Percentiles rank a stretch among this genome's conserved stretches.
Evolutionary conservation across 352 stramenopile species (phyloP).

Genomic region (Pythium oligandrum): DNA sequence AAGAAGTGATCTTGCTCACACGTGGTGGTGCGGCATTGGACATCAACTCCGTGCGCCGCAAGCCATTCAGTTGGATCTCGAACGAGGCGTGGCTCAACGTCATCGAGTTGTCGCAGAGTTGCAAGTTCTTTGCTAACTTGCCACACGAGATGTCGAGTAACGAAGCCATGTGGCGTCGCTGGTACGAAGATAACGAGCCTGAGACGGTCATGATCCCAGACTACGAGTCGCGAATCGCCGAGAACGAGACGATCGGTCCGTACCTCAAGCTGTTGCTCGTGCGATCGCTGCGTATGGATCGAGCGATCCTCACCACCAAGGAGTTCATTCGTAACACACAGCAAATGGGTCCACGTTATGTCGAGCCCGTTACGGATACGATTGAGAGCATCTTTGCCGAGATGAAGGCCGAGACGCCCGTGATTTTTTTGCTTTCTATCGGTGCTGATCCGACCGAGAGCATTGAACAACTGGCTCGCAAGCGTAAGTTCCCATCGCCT

Average conservation of each 20-base stretch:
- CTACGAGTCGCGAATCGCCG: slow-evolving; percentile 91
- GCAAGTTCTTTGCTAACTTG: slow-evolving; percentile 96
- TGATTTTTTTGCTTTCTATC: slow-evolving; percentile 98
- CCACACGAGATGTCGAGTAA: slow-evolving; percentile 96
- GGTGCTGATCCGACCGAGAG: slow-evolving; percentile 97
- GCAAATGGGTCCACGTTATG: slow-evolving; percentile 95
- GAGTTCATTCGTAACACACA: slow-evolving; percentile 97
- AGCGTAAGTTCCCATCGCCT: slow-evolving; percentile 95
- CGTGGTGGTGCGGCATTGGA: slow-evolving; percentile 94
- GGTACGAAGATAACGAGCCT: slow-evolving; percentile 98
- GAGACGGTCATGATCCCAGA: slow-evolving; percentile 95
- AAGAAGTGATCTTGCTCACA: slow-evolving; percentile 95
- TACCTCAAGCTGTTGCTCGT: slow-evolving; percentile 97
- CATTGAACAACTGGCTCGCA: slow-evolving; percentile 95
- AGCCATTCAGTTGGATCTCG: slow-evolving; percentile 97
- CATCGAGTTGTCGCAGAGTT: slow-evolving; percentile 93
- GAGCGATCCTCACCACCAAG: slow-evolving; percentile 96
- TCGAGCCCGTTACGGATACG: slow-evolving; percentile 98
- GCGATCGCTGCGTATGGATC: slow-evolving; percentile 96
- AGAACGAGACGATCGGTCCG: slow-evolving; percentile 92
- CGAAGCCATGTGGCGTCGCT: slow-evolving; percentile 94
- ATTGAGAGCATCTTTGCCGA: slow-evolving; percentile 98
- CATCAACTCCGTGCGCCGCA: slow-evolving; percentile 94
- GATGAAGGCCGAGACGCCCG: slow-evolving; percentile 94
- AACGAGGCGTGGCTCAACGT: slow-evolving; percentile 98